These are phyloP conservation scores for Cladophialophora psammophila DNA, from an alignment of 2,329 filamentous ascomycete genomes.

Conservation along the genomic window DNA sequence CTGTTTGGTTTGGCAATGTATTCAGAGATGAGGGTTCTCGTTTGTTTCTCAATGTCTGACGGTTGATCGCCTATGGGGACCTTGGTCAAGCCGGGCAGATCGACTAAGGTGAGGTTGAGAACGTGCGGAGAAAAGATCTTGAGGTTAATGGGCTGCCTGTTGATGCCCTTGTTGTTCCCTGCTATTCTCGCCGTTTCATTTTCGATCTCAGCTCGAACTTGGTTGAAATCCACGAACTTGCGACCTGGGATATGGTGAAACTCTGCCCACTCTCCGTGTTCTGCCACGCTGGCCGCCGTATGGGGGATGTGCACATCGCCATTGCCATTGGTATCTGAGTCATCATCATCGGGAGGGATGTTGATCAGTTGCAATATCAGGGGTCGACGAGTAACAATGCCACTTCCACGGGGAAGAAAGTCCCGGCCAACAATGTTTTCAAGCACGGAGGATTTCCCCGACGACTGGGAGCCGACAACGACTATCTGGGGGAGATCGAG, in stretches of 20 bases:
- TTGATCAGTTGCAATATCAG: slow-evolving; percentile 99
- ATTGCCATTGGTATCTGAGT: slow-evolving; percentile 60
- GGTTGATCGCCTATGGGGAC: slow-evolving; percentile 98
- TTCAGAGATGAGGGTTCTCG: slow-evolving; percentile 92
- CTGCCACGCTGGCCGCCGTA: slow-evolving; percentile 74
- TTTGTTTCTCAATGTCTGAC: slow-evolving; percentile 98
- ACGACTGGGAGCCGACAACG: slow-evolving; percentile 97
- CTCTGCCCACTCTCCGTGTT: slow-evolving; percentile 82
- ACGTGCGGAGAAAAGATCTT: slow-evolving; percentile 99
- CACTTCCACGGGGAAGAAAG: slow-evolving; percentile 93
- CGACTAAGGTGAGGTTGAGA: slow-evolving; percentile 92
- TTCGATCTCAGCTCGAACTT: slow-evolving; percentile 96
- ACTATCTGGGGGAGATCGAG: slow-evolving; percentile 98
- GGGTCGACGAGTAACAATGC: slow-evolving; percentile 92
- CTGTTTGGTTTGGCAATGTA: slow-evolving; percentile 99
- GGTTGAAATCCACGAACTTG: slow-evolving; percentile 86
- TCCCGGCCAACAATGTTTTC: slow-evolving; percentile 99
- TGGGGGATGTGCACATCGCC: slow-evolving; percentile 75
- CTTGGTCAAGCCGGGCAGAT: slow-evolving; percentile 95
- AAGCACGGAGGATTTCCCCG: slow-evolving; percentile 96
- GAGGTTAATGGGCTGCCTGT: slow-evolving; percentile 94
- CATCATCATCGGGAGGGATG: slow-evolving; percentile 69
- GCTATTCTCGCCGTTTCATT: slow-evolving; percentile 94
- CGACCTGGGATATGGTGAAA: slow-evolving; percentile 94
- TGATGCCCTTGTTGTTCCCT: slow-evolving; percentile 98